Evolutionary conservation across 805 yeast genomes (phyloP).

Genomic region (Tetrapisispora fleetii): DNA sequence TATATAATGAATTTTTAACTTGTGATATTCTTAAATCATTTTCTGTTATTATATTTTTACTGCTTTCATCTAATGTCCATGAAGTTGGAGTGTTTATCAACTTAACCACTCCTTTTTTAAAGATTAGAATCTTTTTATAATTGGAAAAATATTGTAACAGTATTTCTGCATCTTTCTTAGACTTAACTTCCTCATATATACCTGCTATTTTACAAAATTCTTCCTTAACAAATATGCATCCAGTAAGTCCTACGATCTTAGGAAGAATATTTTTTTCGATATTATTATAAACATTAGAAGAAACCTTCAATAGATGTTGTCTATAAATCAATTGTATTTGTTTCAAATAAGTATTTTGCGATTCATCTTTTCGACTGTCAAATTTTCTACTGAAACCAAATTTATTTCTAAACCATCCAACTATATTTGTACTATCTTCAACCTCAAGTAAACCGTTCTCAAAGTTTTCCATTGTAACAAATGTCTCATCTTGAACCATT

Average conservation of each 20-base stretch:
- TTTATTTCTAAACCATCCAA: conserved; percentile 12
- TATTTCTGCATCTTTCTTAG: conserved; percentile 7
- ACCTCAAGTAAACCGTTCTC: conserved; percentile 7
- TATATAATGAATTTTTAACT: conserved; percentile 22
- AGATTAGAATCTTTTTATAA: conserved; percentile 10
- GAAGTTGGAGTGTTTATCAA: conserved; percentile 9
- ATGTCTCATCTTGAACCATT: conserved; percentile 21
- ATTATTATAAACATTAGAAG: conserved; percentile 3
- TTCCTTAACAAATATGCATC: conserved; percentile 12
- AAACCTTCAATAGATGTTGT: conserved; percentile 8
- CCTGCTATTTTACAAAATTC: conserved; percentile 13
- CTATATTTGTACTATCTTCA: not conserved
- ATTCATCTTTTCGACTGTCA: conserved; percentile 9
- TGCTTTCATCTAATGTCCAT: conserved; percentile 12
- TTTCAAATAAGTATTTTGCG: conserved; percentile 13
- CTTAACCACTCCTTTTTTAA: conserved; percentile 13
- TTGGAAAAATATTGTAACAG: conserved; percentile 14
- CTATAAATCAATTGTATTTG: conserved; percentile 10
- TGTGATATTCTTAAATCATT: conserved; percentile 28
- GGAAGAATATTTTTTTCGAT: conserved; percentile 12
- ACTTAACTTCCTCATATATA: conserved; percentile 3
- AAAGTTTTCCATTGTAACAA: conserved; percentile 23
- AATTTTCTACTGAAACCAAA: conserved; percentile 1
- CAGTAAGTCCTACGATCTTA: conserved; percentile 15
- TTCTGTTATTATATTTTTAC: conserved; percentile 20